These are phyloP conservation scores for Suillus sp. DNA, from an alignment of 768 basidiomycete genomes.

Conservation along the genomic window DNA sequence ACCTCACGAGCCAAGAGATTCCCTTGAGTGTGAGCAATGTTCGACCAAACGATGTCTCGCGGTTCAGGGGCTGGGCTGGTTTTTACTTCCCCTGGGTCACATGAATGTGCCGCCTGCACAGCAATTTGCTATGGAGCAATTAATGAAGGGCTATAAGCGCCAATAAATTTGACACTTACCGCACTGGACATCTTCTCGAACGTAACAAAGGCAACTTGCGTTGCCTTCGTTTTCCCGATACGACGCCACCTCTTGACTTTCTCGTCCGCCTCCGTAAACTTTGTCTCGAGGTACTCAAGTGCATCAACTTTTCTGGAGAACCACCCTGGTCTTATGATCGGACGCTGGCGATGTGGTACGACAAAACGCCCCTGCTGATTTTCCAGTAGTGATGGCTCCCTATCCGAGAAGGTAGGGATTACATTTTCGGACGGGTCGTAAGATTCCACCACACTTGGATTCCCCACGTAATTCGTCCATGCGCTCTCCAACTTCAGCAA, in stretches of 20 bases:
- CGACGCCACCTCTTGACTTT: slow-evolving; percentile 73
- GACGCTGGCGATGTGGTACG: slow-evolving; percentile 73
- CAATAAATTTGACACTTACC: slow-evolving; percentile 44
- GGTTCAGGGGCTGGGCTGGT: slow-evolving; percentile 90
- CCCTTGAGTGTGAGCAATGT: slow-evolving; percentile 68
- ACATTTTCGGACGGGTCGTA: slow-evolving; percentile 74
- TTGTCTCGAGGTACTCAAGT: slow-evolving; percentile 80
- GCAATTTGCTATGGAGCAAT: slow-evolving; percentile 71
- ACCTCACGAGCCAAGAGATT: slow-evolving; percentile 66
- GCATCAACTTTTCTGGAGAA: slow-evolving; percentile 83
- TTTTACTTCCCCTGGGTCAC: slow-evolving; percentile 61
- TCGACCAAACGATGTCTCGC: slow-evolving; percentile 93
- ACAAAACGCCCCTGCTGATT: slow-evolving; percentile 60
- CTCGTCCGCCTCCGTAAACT: slow-evolving; percentile 83
- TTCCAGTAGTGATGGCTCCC: slow-evolving; percentile 57
- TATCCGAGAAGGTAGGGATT: slow-evolving; percentile 44
- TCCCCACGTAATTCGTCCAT: slow-evolving; percentile 93
- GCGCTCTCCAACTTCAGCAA: slow-evolving; percentile 77
- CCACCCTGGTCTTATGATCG: slow-evolving; percentile 75
- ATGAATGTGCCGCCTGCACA: slow-evolving; percentile 77
- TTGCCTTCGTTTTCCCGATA: slow-evolving; percentile 75
- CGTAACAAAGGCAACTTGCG: slow-evolving; percentile 89
- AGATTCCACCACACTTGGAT: slow-evolving; percentile 83
- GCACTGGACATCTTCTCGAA: slow-evolving; percentile 96
- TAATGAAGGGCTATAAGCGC: not conserved